Conservation (phyloP, 495 filamentous ascomycete genomes). For the Lichina pygmaea region DNA sequence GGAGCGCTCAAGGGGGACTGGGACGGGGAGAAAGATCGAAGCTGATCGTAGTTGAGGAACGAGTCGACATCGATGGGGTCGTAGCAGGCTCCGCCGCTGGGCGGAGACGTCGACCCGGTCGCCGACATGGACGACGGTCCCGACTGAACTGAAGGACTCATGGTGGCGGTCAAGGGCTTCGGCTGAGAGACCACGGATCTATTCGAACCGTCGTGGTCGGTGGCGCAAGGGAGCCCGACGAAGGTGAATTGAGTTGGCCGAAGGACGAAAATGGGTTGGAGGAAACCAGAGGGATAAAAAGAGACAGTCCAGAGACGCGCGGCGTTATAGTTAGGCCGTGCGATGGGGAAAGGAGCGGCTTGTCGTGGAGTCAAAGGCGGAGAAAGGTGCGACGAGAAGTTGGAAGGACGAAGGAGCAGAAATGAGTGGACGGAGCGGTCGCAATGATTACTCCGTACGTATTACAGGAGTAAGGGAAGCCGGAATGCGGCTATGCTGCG, state of each 20-base stretch:
- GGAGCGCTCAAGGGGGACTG: slow-evolving; percentile 15
- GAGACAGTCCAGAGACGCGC: no score
- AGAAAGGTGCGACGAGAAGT: no score
- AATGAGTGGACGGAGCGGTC: no score
- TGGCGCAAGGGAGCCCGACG: not conserved
- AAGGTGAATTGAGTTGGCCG: not conserved
- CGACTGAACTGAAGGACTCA: not conserved
- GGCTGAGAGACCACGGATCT: not conserved
- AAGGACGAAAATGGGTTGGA: not conserved
- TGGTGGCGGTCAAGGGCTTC: not conserved
- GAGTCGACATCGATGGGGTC: slow-evolving; percentile 16
- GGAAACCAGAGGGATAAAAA: not conserved
- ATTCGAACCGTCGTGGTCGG: not conserved
- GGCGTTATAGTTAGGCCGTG: no score
- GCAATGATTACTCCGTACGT: no score
- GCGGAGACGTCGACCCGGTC: slow-evolving; percentile 24
- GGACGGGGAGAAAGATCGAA: slow-evolving; percentile 19
- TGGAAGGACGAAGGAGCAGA: no score
- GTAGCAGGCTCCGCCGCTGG: slow-evolving; percentile 15
- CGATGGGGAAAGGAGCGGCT: no score
- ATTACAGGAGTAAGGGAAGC: not conserved
- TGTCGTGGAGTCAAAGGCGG: no score
- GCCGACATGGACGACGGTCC: slow-evolving; percentile 1
- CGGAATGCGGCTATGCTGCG: not conserved
- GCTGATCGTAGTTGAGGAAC: slow-evolving; percentile 18